Conservation (phyloP, 352 stramenopile species). For the Phytophthora aleatoria region DNA sequence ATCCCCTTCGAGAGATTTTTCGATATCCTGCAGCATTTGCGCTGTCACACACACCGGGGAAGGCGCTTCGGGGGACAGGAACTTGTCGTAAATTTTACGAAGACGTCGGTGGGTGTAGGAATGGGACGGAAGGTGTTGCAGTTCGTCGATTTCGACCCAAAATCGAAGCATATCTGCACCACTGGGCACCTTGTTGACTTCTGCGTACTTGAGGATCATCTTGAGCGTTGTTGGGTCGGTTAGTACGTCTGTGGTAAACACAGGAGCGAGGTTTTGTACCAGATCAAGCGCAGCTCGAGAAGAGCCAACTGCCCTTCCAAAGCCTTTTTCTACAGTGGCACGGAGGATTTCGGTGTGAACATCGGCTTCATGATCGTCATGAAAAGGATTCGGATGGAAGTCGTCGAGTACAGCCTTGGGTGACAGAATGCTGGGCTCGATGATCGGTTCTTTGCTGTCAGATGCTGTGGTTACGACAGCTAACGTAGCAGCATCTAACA, state of each 20-base stretch:
- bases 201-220: slow-evolving; percentile 69
- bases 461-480: slow-evolving; percentile 15
- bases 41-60: slow-evolving; percentile 78
- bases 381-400: neutral
- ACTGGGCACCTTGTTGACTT: slow-evolving; percentile 57
- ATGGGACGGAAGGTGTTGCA: slow-evolving; percentile 73
- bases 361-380: slow-evolving; percentile 9
- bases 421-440: slow-evolving; percentile 10
- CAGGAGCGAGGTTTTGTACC: slow-evolving; percentile 71
- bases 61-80: slow-evolving; percentile 67
- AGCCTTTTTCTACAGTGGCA: slow-evolving; percentile 23
- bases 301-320: slow-evolving; percentile 23
- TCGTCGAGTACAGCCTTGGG: slow-evolving; percentile 4
- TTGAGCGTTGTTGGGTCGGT: slow-evolving; percentile 75
- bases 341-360: neutral
- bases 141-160: slow-evolving; percentile 83
- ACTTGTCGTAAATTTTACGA: slow-evolving; percentile 89
- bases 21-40: slow-evolving; percentile 73
- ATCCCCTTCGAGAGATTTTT: slow-evolving; percentile 58
- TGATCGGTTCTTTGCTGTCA: slow-evolving; percentile 1
- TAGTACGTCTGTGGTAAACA: slow-evolving; percentile 84
- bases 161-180: slow-evolving; percentile 74
- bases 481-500: slow-evolving; percentile 29
- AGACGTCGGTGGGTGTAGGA: slow-evolving; percentile 83
- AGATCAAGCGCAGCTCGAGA: slow-evolving; percentile 54